These are phyloP conservation scores for Ophiocordyceps camponoti-rufipedis DNA, from an alignment of 2,329 filamentous ascomycete genomes.

Conservation along the genomic window DNA sequence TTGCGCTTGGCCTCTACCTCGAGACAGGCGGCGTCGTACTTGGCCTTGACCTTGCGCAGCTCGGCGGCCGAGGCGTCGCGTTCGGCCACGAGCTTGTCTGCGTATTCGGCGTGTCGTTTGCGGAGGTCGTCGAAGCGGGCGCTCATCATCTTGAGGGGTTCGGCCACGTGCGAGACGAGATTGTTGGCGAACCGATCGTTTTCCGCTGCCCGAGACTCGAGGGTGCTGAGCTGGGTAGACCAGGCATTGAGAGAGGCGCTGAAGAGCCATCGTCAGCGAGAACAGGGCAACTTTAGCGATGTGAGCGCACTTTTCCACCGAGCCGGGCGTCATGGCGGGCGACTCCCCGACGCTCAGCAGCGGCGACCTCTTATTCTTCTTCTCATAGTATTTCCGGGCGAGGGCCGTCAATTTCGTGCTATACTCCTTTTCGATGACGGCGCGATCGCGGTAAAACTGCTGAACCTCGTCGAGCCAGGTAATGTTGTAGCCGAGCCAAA, in stretches of 20 bases:
- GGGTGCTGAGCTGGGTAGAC: conserved; percentile 79
- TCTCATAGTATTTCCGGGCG: conserved; percentile 93
- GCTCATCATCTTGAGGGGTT: conserved; percentile 62
- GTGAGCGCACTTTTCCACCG: conserved; percentile 57
- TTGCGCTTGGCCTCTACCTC: conserved; percentile 90
- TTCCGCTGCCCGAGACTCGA: conserved; percentile 75
- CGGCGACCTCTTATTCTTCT: conserved; percentile 81
- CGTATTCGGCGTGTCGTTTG: conserved; percentile 79
- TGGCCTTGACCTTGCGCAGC: conserved; percentile 75
- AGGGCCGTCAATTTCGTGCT: conserved; percentile 70
- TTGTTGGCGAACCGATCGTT: conserved; percentile 74
- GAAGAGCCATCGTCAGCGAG: conserved; percentile 6
- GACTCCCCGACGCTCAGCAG: conserved; percentile 85
- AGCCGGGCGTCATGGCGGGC: conserved; percentile 83
- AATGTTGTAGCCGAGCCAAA: conserved; percentile 80
- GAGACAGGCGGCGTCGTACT: conserved; percentile 85
- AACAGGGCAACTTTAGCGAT: background rate
- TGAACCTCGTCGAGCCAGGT: conserved; percentile 93
- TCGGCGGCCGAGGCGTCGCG: conserved; percentile 70
- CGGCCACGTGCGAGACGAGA: conserved; percentile 63
- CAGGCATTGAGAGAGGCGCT: conserved; percentile 93
- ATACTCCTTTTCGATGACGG: conserved; percentile 92
- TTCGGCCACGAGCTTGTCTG: conserved; percentile 76
- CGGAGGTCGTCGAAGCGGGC: conserved; percentile 76
- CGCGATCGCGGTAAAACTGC: conserved; percentile 90